phyloP scores from a whole-genome alignment of 2,329 filamentous ascomycete species.

The Fusarium nanum region DNA sequence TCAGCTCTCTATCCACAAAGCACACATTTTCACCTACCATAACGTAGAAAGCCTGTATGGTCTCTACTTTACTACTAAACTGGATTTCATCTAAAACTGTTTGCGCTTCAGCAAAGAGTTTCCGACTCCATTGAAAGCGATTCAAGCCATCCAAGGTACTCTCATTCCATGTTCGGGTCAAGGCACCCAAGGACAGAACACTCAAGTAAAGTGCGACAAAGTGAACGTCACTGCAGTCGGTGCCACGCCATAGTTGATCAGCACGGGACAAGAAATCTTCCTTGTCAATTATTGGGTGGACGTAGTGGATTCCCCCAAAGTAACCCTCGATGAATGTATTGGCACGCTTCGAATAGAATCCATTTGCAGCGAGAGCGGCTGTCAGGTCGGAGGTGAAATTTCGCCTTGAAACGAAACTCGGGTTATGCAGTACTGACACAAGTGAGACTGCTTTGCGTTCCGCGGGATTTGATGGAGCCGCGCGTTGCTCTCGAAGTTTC shows the following conservation, averaged over 20 bases:
- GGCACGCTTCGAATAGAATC: slow-evolving; percentile 9
- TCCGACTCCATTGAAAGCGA: slow-evolving; percentile 4
- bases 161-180: slow-evolving; percentile 1
- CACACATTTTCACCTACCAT: neutral
- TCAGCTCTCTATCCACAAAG: neutral
- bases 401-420: slow-evolving; percentile 3
- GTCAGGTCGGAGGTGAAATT: slow-evolving; percentile 1
- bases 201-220: slow-evolving; percentile 11
- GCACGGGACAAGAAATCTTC: neutral
- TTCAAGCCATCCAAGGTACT: neutral
- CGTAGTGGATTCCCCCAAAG: slow-evolving; percentile 5
- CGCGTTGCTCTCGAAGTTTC: neutral
- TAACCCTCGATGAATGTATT: slow-evolving; percentile 13
- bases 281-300: slow-evolving; percentile 14
- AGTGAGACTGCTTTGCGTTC: slow-evolving; percentile 5
- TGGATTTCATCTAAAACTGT: neutral
- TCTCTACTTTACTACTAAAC: slow-evolving; percentile 9
- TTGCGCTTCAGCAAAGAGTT: slow-evolving; percentile 2
- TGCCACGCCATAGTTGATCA: neutral
- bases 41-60: slow-evolving; percentile 3
- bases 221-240: neutral
- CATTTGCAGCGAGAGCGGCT: neutral
- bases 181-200: slow-evolving; percentile 5
- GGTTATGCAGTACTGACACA: slow-evolving; percentile 5
- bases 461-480: neutral